A percentile compares a stretch with the other conserved stretches of the same genome.
Conservation (phyloP, 306 rosid species). For the Prunus persica region DNA sequence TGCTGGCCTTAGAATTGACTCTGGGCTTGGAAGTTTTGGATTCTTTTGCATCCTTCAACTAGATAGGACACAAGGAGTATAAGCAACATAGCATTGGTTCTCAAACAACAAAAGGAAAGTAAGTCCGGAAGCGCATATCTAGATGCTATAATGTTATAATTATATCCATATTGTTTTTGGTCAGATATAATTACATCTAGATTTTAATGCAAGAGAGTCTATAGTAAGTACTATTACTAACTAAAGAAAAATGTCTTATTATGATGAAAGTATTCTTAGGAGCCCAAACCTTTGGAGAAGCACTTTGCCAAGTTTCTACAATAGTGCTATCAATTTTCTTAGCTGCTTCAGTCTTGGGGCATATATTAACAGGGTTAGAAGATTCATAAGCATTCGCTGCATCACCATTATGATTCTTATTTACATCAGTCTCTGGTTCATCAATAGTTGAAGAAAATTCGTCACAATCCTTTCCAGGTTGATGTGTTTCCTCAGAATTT, state of each 20-base stretch:
- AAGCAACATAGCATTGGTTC: not conserved
- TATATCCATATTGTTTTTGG: too few relatives aligned
- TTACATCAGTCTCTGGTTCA: constrained; percentile 5
- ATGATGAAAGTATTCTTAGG: not conserved
- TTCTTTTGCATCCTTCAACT: constrained; percentile 37
- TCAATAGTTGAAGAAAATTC: constrained; percentile 16
- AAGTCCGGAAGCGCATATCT: not conserved
- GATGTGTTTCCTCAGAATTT: constrained; percentile 34
- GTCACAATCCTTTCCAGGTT: constrained; percentile 25
- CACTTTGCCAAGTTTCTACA: constrained; percentile 25
- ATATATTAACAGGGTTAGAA: constrained; percentile 13
- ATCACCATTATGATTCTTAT: constrained; percentile 1
- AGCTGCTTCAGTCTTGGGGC: constrained; percentile 27
- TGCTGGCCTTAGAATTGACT: constrained; percentile 19
- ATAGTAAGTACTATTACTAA: not conserved
- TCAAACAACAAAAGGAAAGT: not conserved
- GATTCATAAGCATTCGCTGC: constrained; percentile 29
- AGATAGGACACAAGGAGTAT: not conserved
- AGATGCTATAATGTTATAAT: not conserved
- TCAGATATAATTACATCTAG: not conserved
- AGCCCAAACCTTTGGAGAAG: constrained; percentile 46
- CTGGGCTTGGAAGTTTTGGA: constrained; percentile 28
- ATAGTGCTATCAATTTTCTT: constrained; percentile 28
- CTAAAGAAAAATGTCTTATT: not conserved
- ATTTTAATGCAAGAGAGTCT: not conserved